A percentile compares a stretch with the other conserved stretches of the same genome.
These are phyloP conservation scores for Pinus taeda DNA, from an alignment of 75 land plant genomes.

Conservation along the genomic window DNA sequence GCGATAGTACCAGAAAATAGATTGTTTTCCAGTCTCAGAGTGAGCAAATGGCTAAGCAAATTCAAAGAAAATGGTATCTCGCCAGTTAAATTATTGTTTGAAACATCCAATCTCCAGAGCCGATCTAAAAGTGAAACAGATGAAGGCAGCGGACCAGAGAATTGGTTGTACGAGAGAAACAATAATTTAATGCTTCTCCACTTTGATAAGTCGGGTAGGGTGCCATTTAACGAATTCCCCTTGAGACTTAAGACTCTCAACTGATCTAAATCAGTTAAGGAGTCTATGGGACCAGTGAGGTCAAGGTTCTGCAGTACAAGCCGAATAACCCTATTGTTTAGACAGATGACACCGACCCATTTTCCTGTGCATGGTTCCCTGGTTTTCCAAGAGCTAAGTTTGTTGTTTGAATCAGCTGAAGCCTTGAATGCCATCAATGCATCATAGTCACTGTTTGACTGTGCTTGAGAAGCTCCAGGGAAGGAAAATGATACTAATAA, in stretches of 20 bases:
- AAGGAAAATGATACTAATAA: constrained; percentile 1
- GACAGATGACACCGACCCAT: constrained; percentile 35
- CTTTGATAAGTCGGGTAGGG: constrained; percentile 59
- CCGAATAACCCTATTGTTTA: constrained; percentile 15
- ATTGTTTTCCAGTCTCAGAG: constrained; percentile 63
- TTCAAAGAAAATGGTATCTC: constrained; percentile 44
- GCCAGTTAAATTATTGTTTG: constrained; percentile 56
- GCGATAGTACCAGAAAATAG: constrained; percentile 50
- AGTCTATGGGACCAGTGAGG: constrained; percentile 19
- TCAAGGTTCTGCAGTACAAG: constrained; percentile 23
- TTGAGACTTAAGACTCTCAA: constrained; percentile 78
- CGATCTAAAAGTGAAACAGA: constrained; percentile 35
- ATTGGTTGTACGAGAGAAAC: constrained; percentile 52
- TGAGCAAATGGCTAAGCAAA: constrained; percentile 46
- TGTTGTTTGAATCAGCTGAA: constrained; percentile 13
- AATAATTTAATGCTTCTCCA: constrained; percentile 53
- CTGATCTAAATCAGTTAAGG: constrained; percentile 15
- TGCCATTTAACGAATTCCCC: constrained; percentile 52
- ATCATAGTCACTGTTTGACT: constrained; percentile 2
- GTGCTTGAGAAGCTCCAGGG: background rate
- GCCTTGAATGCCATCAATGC: constrained; percentile 19
- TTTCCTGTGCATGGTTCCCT: constrained; percentile 22
- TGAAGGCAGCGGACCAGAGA: constrained; percentile 53
- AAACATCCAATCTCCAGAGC: constrained; percentile 73
- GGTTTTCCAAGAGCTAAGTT: constrained; percentile 18